Percentiles rank a stretch among this genome's conserved stretches.
These are phyloP conservation scores for Rhizopogon roseolus DNA, from an alignment of 768 basidiomycete species.

Conservation along the genomic window DNA sequence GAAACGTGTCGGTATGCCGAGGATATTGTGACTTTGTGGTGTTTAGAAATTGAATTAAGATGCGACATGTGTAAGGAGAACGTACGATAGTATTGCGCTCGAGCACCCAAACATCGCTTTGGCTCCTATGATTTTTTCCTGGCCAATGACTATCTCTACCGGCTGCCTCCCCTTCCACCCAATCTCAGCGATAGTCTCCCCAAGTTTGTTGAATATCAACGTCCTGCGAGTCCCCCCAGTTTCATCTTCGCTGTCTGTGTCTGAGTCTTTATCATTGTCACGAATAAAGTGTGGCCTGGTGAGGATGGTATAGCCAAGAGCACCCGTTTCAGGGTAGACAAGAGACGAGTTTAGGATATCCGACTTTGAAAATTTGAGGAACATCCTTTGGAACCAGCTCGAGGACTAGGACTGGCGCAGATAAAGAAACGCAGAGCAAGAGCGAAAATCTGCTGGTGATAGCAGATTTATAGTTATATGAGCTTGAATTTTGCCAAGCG, in stretches of 20 bases:
- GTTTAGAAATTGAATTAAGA: not conserved
- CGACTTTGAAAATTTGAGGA: conserved; percentile 53
- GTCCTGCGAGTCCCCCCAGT: conserved; percentile 34
- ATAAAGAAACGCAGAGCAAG: not conserved
- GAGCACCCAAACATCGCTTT: conserved; percentile 55
- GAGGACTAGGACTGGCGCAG: not conserved
- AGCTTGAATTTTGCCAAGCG: not conserved
- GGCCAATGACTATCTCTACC: conserved; percentile 42
- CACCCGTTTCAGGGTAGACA: conserved; percentile 47
- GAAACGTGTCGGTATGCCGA: conserved; percentile 60
- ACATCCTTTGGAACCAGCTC: conserved; percentile 28
- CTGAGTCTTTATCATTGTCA: conserved; percentile 21
- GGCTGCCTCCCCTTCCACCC: conserved; percentile 51
- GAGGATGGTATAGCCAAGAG: conserved; percentile 43
- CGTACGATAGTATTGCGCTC: conserved; percentile 51
- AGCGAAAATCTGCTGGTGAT: not conserved
- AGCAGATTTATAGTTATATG: too few relatives aligned
- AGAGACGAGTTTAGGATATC: conserved; percentile 57
- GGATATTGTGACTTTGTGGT: conserved; percentile 44
- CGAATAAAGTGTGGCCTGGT: conserved; percentile 33
- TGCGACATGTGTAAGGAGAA: not conserved
- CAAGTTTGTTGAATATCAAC: conserved; percentile 36
- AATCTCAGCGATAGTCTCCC: conserved; percentile 41
- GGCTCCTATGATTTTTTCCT: conserved; percentile 46
- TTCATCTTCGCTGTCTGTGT: conserved; percentile 24